Evolutionary conservation across 169 alveolate genomes (phyloP), one percentile per base, ranked within the genome.

Genomic region (Cryptosporidium ryanae): DNA sequence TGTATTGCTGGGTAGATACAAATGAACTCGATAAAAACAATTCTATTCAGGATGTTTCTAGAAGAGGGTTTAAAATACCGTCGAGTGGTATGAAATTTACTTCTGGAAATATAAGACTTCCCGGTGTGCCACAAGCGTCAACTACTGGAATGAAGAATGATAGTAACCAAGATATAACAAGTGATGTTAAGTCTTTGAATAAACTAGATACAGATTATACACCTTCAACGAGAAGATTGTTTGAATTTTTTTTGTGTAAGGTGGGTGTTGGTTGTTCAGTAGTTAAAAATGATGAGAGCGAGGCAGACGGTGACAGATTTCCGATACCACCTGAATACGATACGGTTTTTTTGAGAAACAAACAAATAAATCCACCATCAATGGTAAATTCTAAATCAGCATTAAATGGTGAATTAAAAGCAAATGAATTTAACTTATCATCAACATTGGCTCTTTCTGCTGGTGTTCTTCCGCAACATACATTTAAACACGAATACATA

Each of bases 381-480:
- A 76, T 76, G 43, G 49, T 76, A 4, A 76, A 76, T 48, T 76
- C 87, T 17, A 76, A 59, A 43, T 17, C 61, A 32, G 71, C 59
- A 21, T 57, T 59, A 38, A 61, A 61, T 12, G 34, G 27, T 61
- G 87, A 76, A 7, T 25, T 76, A 38, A 59, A 55, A 50, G 71
- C 87, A 21, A 76, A 76, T 76, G 87, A 76, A 15, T 76, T 76
- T 59, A 76, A 76, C 15, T 61, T 76, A 27, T 59, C 87, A 8
- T 59, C 76, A 17, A 38, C 87, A 59, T 43, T 76, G n/a, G 68
- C 76, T 44, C 34, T 76, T 23, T 38, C 87, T 27, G 71, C 87
- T 59, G 98, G 98, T 2, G 97, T 95, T 17, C 90, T 95, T 34
- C 98, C 98, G n/a, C 94, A 92, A 65, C 87, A 94, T 61, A 93